These are phyloP conservation scores for Neohortaea acidophila DNA, from an alignment of 495 filamentous ascomycete genomes.

Conservation along the genomic window DNA sequence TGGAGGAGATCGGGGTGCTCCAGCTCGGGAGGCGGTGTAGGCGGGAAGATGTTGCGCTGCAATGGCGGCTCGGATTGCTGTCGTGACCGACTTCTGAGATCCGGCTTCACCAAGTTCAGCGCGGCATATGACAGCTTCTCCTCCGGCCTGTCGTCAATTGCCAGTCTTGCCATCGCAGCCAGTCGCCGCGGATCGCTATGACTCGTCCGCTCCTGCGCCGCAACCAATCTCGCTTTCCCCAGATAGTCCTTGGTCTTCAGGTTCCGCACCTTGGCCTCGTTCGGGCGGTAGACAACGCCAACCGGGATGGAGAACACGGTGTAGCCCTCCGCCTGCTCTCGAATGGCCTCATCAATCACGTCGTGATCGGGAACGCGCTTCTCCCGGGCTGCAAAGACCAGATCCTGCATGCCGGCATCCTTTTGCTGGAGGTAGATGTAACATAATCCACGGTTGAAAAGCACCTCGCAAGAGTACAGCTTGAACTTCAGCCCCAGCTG, in stretches of 20 bases:
- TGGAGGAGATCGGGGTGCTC: conserved; percentile 34
- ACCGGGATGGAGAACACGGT: conserved; percentile 98
- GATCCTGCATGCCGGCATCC: conserved; percentile 76
- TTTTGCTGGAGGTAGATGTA: conserved; percentile 94
- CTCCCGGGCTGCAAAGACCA: conserved; percentile 86
- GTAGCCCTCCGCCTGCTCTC: conserved; percentile 87
- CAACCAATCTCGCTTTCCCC: conserved; percentile 84
- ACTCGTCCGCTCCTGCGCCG: conserved; percentile 49
- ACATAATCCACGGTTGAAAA: conserved; percentile 95
- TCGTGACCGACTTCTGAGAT: conserved; percentile 53
- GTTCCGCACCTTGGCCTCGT: conserved; percentile 96
- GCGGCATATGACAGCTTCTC: conserved; percentile 81
- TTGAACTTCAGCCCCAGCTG: conserved; percentile 94
- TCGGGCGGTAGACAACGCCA: conserved; percentile 85
- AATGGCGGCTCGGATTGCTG: conserved; percentile 80
- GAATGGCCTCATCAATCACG: conserved; percentile 94
- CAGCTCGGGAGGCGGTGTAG: conserved; percentile 84
- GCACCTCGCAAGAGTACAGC: conserved; percentile 89
- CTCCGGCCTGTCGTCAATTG: conserved; percentile 55
- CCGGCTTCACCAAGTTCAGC: conserved; percentile 76
- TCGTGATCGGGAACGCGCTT: conserved; percentile 89
- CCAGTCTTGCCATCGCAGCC: conserved; percentile 23
- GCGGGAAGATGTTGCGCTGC: conserved; percentile 79
- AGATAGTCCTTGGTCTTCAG: conserved; percentile 94
- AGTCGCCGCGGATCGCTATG: conserved; percentile 23